Evolutionary conservation across 345 rosid genomes (phyloP), one percentile per base, ranked within the genome.

Genomic region (Melastoma malabathricum): DNA sequence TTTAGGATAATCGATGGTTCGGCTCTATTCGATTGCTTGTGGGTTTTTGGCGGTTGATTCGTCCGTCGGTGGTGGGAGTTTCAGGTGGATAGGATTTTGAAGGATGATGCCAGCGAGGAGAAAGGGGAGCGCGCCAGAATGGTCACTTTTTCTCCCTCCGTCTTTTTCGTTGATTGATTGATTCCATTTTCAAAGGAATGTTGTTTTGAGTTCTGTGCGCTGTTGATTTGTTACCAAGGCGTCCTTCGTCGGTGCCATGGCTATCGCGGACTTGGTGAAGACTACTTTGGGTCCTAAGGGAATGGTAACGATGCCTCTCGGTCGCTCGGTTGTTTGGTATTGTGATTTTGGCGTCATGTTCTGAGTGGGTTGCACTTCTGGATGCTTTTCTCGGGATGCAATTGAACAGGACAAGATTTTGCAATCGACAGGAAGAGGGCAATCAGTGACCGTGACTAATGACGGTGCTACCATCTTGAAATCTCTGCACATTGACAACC

Each of bases 401-500:
- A 62, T 43, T 29, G 1, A 34, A 10, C 63, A 87, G 97, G 98
- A 92, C 75, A 92, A 92, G 67, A 92, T 92, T 64, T 72, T 87
- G 47, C 98, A 92, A 64, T 92, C 98, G 45, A 92, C 97, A 1
- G 96, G 97, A 59, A 76, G 95, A 65, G 95, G 94, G 25, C 86
- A 61, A 50, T 52, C 49, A 13, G 90, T 92, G 20, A 82, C 94
- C 62, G 98, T 87, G 58, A 87, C 97, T 5, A 92, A 92, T 65
- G 98, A 92, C 61, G 98, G 98, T 46, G 97, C 97, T 29, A 92
- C 98, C 59, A 92, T 87, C 66, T 77, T 92, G 43, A 92, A 92
- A 72, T 92, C 97, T 53, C 80, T 92, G 4, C 97, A 79, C 65
- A 79, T 92, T 51, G 95, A 92, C 75, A 92, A 87, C 71, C 84